These are phyloP conservation scores for Fusarium coicis DNA, from an alignment of 2,329 filamentous ascomycete genomes.

Conservation along the genomic window DNA sequence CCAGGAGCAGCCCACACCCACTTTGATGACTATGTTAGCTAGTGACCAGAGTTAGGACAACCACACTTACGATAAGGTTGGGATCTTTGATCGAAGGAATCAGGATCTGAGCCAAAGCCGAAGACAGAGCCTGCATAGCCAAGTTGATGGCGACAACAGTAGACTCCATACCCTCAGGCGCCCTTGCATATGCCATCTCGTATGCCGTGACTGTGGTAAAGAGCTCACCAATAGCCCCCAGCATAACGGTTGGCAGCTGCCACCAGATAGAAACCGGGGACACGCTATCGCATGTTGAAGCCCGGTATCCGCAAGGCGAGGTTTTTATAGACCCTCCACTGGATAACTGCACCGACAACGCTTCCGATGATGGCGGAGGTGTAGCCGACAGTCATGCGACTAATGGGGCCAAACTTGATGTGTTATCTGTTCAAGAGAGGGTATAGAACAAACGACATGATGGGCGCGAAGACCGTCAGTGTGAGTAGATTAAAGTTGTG, in stretches of 20 bases:
- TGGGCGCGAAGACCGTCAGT: conserved; percentile 60
- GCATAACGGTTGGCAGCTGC: background rate
- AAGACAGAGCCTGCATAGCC: conserved; percentile 59
- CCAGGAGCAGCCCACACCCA: background rate
- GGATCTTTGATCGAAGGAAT: conserved; percentile 51
- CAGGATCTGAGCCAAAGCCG: conserved; percentile 54
- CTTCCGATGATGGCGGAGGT: conserved; percentile 55
- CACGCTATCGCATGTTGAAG: background rate
- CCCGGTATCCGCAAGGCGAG: background rate
- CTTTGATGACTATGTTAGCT: background rate
- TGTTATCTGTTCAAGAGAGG: conserved; percentile 62
- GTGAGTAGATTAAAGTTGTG: conserved; percentile 68
- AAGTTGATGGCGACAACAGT: conserved; percentile 62
- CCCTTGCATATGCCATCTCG: conserved; percentile 59
- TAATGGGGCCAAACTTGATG: conserved; percentile 68
- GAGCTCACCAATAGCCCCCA: conserved; percentile 24
- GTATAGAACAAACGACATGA: conserved; percentile 58
- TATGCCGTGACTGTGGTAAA: conserved; percentile 43
- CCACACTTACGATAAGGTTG: background rate
- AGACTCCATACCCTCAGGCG: conserved; percentile 62
- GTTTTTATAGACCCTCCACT: background rate
- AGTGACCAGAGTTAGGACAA: background rate
- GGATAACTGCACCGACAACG: background rate
- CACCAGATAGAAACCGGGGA: background rate
- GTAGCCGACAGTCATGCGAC: conserved; percentile 66